These are phyloP conservation scores for Phlyctochytrium bullatum DNA, from an alignment of 192 early-diverging fungal genomes.

Conservation along the genomic window DNA sequence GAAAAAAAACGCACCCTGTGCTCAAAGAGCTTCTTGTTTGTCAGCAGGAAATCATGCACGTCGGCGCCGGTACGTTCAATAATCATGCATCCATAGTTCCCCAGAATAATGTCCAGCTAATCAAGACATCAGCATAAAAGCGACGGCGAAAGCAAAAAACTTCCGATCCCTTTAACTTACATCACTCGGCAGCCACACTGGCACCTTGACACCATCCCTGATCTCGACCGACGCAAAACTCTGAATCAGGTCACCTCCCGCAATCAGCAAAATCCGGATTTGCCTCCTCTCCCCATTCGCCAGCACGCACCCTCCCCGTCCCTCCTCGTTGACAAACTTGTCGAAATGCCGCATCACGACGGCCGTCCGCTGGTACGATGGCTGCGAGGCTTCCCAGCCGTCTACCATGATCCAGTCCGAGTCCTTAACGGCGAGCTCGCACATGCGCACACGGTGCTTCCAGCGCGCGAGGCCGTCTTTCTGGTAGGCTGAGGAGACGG, in stretches of 20 bases:
- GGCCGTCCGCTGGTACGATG: constrained; percentile 78
- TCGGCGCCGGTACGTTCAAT: constrained; percentile 94
- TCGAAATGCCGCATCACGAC: constrained; percentile 95
- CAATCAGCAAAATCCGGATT: constrained; percentile 87
- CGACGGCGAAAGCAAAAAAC: constrained; percentile 17
- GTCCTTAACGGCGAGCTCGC: constrained; percentile 77
- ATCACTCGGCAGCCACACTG: constrained; percentile 54
- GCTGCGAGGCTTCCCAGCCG: constrained; percentile 84
- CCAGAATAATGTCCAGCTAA: constrained; percentile 86
- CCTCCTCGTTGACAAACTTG: constrained; percentile 1
- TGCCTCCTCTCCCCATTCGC: constrained; percentile 28
- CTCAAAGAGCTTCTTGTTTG: constrained; percentile 84
- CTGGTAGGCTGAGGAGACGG: constrained; percentile 90
- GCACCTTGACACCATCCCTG: constrained; percentile 20
- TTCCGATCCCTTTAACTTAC: constrained; percentile 49
- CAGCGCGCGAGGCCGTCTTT: constrained; percentile 89
- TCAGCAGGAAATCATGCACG: constrained; percentile 87
- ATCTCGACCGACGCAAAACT: constrained; percentile 69
- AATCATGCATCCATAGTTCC: constrained; percentile 87
- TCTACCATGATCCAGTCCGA: constrained; percentile 96
- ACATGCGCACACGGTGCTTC: constrained; percentile 89
- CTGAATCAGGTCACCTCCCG: constrained; percentile 95
- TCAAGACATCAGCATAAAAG: neutral
- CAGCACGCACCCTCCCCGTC: constrained; percentile 1
- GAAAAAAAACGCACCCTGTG: constrained; percentile 60